Conservation (phyloP, 1,284 basidiomycete genomes). For the Rhizoctonia solani region DNA sequence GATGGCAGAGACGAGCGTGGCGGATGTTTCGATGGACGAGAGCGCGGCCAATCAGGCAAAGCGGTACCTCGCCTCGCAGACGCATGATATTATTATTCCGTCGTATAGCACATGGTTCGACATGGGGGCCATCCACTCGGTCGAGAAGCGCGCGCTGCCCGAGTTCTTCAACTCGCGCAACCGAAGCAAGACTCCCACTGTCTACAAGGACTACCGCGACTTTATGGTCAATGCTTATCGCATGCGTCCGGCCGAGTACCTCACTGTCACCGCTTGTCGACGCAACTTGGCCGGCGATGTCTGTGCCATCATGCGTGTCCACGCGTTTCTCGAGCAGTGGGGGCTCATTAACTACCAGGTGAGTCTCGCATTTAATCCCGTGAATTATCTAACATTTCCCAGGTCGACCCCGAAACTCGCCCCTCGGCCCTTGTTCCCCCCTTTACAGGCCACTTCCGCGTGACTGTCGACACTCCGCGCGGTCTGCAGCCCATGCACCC, state of each 20-base stretch:
- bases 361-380: conserved; percentile 44
- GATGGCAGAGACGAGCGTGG: conserved; percentile 24
- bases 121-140: conserved; percentile 89
- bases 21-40: conserved; percentile 32
- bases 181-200: conserved; percentile 91
- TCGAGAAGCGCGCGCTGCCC: conserved; percentile 90
- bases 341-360: conserved; percentile 99
- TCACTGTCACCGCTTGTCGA: conserved; percentile 96
- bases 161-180: conserved; percentile 99
- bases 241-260: conserved; percentile 91
- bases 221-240: conserved; percentile 99
- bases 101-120: conserved; percentile 99
- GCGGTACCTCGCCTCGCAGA: conserved; percentile 95
- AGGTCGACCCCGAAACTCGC: conserved; percentile 97
- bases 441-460: conserved; percentile 98
- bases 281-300: conserved; percentile 97
- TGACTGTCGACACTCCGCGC: conserved; percentile 94
- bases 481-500: conserved; percentile 95
- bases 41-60: conserved; percentile 72
- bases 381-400: conserved; percentile 23
- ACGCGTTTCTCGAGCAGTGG: conserved; percentile 99
- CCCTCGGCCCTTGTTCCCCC: conserved; percentile 94
- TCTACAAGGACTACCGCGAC: conserved; percentile 99
- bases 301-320: conserved; percentile 98
- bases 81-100: conserved; percentile 95